A percentile compares a stretch with the other conserved stretches of the same genome.
Evolutionary conservation across 805 yeast genomes (phyloP).

Genomic region (Barnettozyma siamensis): DNA sequence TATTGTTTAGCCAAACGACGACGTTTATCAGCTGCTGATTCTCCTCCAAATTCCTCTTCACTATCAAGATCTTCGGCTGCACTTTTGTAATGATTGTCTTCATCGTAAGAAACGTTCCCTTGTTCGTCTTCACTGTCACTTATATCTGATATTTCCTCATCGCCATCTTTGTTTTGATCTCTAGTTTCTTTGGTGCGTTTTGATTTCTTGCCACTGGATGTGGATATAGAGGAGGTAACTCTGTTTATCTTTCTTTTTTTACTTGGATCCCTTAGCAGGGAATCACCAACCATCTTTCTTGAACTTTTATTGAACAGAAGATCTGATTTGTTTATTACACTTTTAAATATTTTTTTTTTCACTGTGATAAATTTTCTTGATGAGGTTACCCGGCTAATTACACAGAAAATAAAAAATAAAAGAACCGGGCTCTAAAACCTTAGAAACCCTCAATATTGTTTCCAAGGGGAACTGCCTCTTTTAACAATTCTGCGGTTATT

Average conservation of each 20-base stretch:
- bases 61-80: slow-evolving; percentile 40
- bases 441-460: too few species aligned
- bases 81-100: slow-evolving; percentile 29
- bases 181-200: background rate
- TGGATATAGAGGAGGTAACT: slow-evolving; percentile 11
- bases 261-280: slow-evolving; percentile 58
- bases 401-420: too few species aligned
- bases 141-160: slow-evolving; percentile 50
- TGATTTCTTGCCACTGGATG: slow-evolving; percentile 10
- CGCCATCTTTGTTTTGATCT: slow-evolving; percentile 22
- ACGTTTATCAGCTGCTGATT: slow-evolving; percentile 88
- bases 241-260: slow-evolving; percentile 30
- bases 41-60: slow-evolving; percentile 69
- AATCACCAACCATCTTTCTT: slow-evolving; percentile 46
- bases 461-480: too few species aligned
- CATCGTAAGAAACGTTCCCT: slow-evolving; percentile 32
- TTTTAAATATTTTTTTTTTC: background rate
- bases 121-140: slow-evolving; percentile 46
- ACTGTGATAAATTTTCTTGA: slow-evolving; percentile 5
- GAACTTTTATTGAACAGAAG: background rate
- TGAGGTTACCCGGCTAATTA: slow-evolving; percentile 17
- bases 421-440: too few species aligned
- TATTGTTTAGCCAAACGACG: slow-evolving; percentile 92
- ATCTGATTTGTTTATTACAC: background rate
- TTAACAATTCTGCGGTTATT: too few species aligned